Conservation (phyloP, 768 basidiomycete genomes). For the Suillus tomentosus region DNA sequence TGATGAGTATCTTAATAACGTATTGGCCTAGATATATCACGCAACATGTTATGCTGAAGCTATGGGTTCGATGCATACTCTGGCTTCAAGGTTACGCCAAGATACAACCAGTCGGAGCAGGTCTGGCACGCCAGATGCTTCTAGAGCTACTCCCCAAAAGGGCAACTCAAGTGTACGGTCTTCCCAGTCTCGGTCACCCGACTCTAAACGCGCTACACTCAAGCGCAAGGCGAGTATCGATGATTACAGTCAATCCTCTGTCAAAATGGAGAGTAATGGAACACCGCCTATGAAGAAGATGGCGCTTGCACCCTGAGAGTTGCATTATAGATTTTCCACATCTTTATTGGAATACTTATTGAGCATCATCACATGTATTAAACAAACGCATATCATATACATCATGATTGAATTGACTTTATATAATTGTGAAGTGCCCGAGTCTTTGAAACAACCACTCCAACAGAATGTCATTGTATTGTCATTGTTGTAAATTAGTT, state of each 20-base stretch:
- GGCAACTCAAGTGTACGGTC: constrained; percentile 31
- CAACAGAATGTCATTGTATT: background rate
- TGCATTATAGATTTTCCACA: constrained; percentile 17
- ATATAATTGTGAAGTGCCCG: background rate
- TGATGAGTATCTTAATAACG: constrained; percentile 5
- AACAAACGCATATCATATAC: constrained; percentile 8
- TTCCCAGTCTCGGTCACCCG: constrained; percentile 53
- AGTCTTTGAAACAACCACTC: background rate
- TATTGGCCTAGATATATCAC: constrained; percentile 73
- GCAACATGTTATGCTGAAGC: constrained; percentile 94
- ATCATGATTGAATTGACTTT: constrained; percentile 1
- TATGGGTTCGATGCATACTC: constrained; percentile 57
- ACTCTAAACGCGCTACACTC: constrained; percentile 53
- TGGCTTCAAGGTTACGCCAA: constrained; percentile 68
- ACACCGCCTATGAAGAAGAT: constrained; percentile 72
- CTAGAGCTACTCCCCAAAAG: constrained; percentile 42
- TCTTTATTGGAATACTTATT: constrained; percentile 36
- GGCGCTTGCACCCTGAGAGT: constrained; percentile 44
- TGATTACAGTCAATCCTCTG: constrained; percentile 38
- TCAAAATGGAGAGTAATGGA: constrained; percentile 39
- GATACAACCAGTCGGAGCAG: constrained; percentile 65
- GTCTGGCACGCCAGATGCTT: constrained; percentile 70
- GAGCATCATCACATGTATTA: constrained; percentile 22
- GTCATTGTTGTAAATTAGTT: background rate
- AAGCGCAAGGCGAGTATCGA: constrained; percentile 78